Conservation (phyloP, 2,329 filamentous ascomycete genomes). For the Coniosporium tulheliwenetii region DNA sequence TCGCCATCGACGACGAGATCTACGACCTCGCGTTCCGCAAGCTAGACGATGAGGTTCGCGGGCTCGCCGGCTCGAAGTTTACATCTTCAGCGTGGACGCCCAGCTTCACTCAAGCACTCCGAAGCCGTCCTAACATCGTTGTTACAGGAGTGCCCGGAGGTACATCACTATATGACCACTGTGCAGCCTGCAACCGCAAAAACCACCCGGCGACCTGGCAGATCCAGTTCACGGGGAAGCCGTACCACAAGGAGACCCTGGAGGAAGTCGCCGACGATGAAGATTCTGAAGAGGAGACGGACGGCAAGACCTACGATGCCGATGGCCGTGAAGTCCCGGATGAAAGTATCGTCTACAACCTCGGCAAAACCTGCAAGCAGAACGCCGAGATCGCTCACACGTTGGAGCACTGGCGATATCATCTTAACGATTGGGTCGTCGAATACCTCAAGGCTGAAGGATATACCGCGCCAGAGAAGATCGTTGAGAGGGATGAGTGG, state of each 20-base stretch:
- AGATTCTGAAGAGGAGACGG: constrained; percentile 24
- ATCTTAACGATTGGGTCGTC: constrained; percentile 58
- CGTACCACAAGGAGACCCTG: constrained; percentile 51
- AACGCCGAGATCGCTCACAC: constrained; percentile 57
- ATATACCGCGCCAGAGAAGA: constrained; percentile 38
- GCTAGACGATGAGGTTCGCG: constrained; percentile 54
- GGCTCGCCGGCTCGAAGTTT: constrained; percentile 54
- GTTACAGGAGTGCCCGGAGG: too few species aligned
- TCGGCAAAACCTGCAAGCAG: constrained; percentile 42
- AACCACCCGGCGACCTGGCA: constrained; percentile 52
- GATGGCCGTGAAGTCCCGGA: constrained; percentile 31
- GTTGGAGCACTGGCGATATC: constrained; percentile 60
- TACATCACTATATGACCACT: constrained; percentile 27
- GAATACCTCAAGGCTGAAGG: constrained; percentile 43
- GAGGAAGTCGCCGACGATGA: constrained; percentile 38
- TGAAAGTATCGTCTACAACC: constrained; percentile 31
- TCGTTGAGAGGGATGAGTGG: constrained; percentile 46
- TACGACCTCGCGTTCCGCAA: constrained; percentile 57
- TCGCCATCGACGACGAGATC: constrained; percentile 44
- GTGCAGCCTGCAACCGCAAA: constrained; percentile 56
- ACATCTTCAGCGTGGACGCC: constrained; percentile 54
- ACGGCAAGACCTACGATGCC: constrained; percentile 28
- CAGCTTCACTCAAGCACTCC: constrained; percentile 50
- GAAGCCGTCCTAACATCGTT: constrained; percentile 48
- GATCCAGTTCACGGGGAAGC: constrained; percentile 46